Evolutionary conservation across 768 basidiomycete genomes (phyloP).

Genomic region (Phylloporus arenicola): DNA sequence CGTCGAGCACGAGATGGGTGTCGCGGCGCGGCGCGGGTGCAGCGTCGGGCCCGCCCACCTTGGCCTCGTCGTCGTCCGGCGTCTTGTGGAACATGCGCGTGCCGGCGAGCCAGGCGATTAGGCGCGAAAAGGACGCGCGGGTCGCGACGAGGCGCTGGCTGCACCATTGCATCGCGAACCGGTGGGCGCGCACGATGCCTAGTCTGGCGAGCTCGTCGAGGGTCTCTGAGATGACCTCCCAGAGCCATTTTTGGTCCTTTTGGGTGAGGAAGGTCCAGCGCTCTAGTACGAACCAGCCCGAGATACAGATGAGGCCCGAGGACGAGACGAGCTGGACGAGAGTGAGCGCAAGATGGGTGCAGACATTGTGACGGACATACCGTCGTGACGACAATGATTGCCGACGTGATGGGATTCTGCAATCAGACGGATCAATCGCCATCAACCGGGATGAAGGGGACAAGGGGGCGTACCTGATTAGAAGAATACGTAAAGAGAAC

Average conservation of each 20-base stretch:
- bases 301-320: conserved; percentile 42
- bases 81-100: background rate
- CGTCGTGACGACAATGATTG: conserved; percentile 69
- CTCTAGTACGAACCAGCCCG: conserved; percentile 47
- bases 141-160: conserved; percentile 7
- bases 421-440: background rate
- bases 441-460: background rate
- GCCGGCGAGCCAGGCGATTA: conserved; percentile 11
- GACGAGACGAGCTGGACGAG: conserved; percentile 27
- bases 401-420: conserved; percentile 56
- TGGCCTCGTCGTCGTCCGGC: background rate
- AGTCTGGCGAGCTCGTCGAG: conserved; percentile 18
- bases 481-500: conserved; percentile 75
- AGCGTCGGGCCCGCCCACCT: background rate
- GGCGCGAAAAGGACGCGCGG: conserved; percentile 5
- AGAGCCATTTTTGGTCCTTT: conserved; percentile 44
- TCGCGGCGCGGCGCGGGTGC: conserved; percentile 1
- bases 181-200: conserved; percentile 24
- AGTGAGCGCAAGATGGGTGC: background rate
- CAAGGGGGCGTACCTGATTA: conserved; percentile 40
- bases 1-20: conserved; percentile 16
- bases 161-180: conserved; percentile 21
- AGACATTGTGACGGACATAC: conserved; percentile 12
- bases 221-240: conserved; percentile 31
- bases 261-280: conserved; percentile 41